Base-by-base conservation (phyloP, 768 basidiomycete genomes). In the Mrakia blollopis region DNA sequence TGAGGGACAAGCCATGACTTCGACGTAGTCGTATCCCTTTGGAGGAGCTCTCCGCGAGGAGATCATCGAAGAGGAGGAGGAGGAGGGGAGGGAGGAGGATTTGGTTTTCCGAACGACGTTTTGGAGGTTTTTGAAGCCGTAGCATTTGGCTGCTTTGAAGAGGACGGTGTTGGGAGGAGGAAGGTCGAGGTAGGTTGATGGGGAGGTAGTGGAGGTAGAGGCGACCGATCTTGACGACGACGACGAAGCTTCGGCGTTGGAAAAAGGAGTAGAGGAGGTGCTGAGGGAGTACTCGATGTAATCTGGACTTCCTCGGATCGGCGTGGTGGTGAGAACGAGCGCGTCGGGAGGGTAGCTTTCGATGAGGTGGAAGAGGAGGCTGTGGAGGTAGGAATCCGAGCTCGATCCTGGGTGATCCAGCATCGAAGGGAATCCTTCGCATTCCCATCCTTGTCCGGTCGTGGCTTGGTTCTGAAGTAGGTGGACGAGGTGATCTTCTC, bases 1-100 rank as follows among this genome's bases (percentile, higher is more conserved):
- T 0, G 91, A 90, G 0, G 97, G 97, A 85, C 97, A 99, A 47
- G 97, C 97, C 97, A 99, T 98, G 79, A 99, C 94, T 82, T 97
- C 94, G 57, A 96, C 90, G 83, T 94, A 97, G 85, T 96, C 93
- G 82, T 93, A 93, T 61, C 86, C 85, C 72, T 86, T 52, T n/a
- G 71, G 71, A 8, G 50, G 47, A 16, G 71, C 28, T 57, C 71
- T 23, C 30, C 57, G 81, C 4, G 52, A 50, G 10, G 41, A 21
- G 50, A 57, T 70, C 41, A 52, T 50, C 47, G 47, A 81, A 21
- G 72, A 81, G 79, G 84, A 37, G 65, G 74, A 54, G 30, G 52
- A 37, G 65, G 74, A 54, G 30, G 52, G 39, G 32, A 44, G 35
- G 11, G 65, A 23, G 63, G 47, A 23, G 7, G 89, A 89, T 82